phyloP scores from a whole-genome alignment of 495 filamentous ascomycete species.

The Penicillium simplicissimum region DNA sequence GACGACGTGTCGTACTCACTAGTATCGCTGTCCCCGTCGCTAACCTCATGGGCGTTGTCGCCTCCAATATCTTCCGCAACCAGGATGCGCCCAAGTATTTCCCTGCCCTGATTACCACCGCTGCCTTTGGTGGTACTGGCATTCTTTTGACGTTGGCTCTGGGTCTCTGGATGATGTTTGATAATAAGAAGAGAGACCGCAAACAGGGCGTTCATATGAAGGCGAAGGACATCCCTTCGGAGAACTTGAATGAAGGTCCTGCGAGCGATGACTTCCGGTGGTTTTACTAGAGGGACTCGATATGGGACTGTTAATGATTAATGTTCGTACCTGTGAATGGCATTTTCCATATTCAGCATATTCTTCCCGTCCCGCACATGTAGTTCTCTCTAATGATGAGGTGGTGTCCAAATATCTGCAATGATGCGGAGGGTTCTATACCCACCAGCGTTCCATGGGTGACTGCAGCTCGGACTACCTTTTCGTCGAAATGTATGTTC shows the following conservation, averaged over 20 bases:
- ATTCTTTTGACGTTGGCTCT: constrained; percentile 56
- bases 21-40: constrained; percentile 74
- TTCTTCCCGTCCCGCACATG: no score
- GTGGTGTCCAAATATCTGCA: no score
- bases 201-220: constrained; percentile 60
- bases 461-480: background rate
- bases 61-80: constrained; percentile 71
- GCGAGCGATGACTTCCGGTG: constrained; percentile 65
- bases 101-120: constrained; percentile 71
- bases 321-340: background rate
- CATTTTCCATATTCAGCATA: background rate
- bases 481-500: background rate
- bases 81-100: constrained; percentile 73
- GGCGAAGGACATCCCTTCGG: constrained; percentile 68
- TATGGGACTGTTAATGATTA: background rate
- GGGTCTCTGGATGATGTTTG: constrained; percentile 68
- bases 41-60: constrained; percentile 79
- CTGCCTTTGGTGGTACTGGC: constrained; percentile 68
- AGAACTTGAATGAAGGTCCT: constrained; percentile 67
- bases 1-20: constrained; percentile 67
- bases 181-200: constrained; percentile 65
- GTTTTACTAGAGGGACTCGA: constrained; percentile 50
- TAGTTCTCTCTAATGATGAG: no score
- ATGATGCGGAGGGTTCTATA: no score
- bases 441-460: no score